Base-by-base conservation (phyloP, 805 yeast genomes). In the Kazachstania taianensis region DNA sequence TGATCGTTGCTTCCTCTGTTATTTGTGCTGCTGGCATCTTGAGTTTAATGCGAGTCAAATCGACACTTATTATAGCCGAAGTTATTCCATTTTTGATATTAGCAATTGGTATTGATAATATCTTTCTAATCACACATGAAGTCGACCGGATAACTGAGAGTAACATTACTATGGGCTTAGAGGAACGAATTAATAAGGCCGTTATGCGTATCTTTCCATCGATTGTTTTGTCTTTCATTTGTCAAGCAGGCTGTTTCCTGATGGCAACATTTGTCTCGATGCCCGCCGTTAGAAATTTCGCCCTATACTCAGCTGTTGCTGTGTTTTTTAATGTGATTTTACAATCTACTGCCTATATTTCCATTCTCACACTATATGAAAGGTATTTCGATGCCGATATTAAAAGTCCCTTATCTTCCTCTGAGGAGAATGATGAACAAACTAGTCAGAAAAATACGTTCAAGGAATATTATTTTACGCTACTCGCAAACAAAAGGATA, bases 251-350 rank as follows among this genome's bases (percentile, higher is more conserved):
- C 7, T 82, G 94, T 50, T 86, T 89, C 49, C 58, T 75, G 6
- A 62, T 89, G 28, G 95, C 95, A 0, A 67, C 94, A 1, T 57
- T 67, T 4, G 96, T 92, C 5, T 70, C 78, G 9, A 92, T 92
- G 96, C 97, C 97, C 1, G 97, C 97, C 0, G 97, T 89, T 14
- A 70, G 80, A 43, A 92, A 87, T 57, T 89, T 89, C 66, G 96
- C 98, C 0, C 59, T 81, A 10, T 92, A 84, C 52, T 83, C 94
- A 5, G 87, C 95, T 0, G 81, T 85, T 13, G 89, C 97, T 0
- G 78, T 89, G 3, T 50, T 81, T 5, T 62, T 83, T 47, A 87
- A 89, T 53, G 77, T 89, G 1, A 29, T 75, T 0, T 63, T 89
- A 20, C 97, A 89, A 52, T 59, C 86, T 55, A 84, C 96, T 0